phyloP scores from a whole-genome alignment of 306 rosid genomes.

The Vigna trinervia region DNA sequence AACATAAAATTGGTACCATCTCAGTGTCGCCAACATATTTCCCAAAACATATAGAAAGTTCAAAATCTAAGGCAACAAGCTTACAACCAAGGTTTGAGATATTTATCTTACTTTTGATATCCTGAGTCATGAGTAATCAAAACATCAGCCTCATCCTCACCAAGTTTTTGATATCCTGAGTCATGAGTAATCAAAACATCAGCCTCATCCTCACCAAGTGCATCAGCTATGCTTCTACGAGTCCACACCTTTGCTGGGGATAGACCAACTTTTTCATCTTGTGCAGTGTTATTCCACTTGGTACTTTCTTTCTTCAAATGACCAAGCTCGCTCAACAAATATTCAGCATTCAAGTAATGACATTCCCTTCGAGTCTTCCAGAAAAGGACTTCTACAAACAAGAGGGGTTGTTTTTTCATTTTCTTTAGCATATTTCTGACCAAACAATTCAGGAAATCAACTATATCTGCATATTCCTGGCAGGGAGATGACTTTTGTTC shows the following conservation, averaged over 20 bases:
- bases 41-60: conserved; percentile 20
- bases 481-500: conserved; percentile 81
- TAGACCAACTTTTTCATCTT: conserved; percentile 57
- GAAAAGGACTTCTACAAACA: conserved; percentile 86
- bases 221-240: conserved; percentile 80
- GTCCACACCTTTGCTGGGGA: conserved; percentile 61
- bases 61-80: conserved; percentile 31
- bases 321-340: conserved; percentile 81
- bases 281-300: conserved; percentile 56
- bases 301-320: conserved; percentile 64
- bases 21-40: background rate
- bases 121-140: conserved; percentile 68
- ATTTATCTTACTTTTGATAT: conserved; percentile 61
- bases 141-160: conserved; percentile 97
- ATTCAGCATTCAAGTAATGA: conserved; percentile 86
- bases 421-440: conserved; percentile 84
- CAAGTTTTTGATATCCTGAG: conserved; percentile 64
- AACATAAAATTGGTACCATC: background rate
- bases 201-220: conserved; percentile 99
- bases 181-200: conserved; percentile 78
- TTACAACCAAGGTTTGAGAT: conserved; percentile 34
- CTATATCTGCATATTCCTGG: conserved; percentile 64
- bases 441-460: conserved; percentile 71
- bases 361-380: conserved; percentile 97
- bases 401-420: conserved; percentile 88